Base-by-base conservation (phyloP, 2,329 filamentous ascomycete genomes). In the Epicoccum nigrum region DNA sequence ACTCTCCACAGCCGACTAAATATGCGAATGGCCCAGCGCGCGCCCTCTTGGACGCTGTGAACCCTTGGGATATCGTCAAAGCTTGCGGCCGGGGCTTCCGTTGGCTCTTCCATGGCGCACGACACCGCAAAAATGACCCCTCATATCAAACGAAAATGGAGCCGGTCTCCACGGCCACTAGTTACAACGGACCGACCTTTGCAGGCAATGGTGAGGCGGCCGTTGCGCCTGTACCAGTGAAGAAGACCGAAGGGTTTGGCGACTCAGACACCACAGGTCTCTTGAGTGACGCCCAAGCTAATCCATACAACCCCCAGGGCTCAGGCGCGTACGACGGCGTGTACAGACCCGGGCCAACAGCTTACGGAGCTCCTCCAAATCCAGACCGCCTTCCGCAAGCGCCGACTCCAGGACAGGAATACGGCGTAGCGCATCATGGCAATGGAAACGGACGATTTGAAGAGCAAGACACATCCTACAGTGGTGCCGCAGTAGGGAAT, bases 51-150 rank as follows among this genome's bases (percentile, higher is more conserved):
- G 87, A 93, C 63, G 86, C 89, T 1, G 80, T 92, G 68, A 94
- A 94, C 64, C 81, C 88, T 0, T 90, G 89, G 86, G 91, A 96
- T 70, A 82, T 95, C 33, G 75, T 90, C 65, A 95, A 92, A 74
- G 89, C 89, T 0, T 85, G 89, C 55, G 88, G 87, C 7, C 83
- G 91, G 42, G 88, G 89, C 17, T 83, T 90, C 62, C 83, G 88
- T 61, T 96, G 91, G 92, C 77, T 95, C 16, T 87, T 92, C 56
- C 84, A 90, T 13, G 90, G 90, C 33, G 81, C 84, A 45, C 87
- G 84, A 68, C 73, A 77, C 55, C 82, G 88, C 28, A 67, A 73
- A 47, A 51, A 69, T 6, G 78, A 80, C 54, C 47, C 64, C 4
- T 76, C 71, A 19, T 80, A 80, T 45, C 56, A 61, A 16, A 54